Evolutionary conservation across 352 stramenopile species (phyloP).

Genomic region (Halophytophthora polymorphica): DNA sequence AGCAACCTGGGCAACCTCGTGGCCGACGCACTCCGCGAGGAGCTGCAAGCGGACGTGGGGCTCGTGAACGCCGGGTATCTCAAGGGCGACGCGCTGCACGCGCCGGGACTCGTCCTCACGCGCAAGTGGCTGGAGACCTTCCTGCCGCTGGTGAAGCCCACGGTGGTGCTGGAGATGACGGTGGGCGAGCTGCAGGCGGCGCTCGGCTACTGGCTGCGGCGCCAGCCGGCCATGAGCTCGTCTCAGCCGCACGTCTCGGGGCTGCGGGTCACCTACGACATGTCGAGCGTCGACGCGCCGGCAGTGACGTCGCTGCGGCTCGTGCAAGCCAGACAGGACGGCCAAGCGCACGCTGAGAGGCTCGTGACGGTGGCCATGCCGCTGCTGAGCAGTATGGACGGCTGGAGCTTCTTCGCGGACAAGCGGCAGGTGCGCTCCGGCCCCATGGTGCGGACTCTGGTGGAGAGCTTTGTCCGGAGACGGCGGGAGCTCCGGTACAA

Average conservation of each 20-base stretch:
- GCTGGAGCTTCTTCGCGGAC: slow-evolving; percentile 31
- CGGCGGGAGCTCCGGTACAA: slow-evolving; percentile 21
- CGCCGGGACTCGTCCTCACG: slow-evolving; percentile 48
- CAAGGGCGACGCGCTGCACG: slow-evolving; percentile 64
- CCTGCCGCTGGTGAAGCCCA: slow-evolving; percentile 57
- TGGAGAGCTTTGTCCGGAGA: slow-evolving; percentile 27
- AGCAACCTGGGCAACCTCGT: slow-evolving; percentile 78
- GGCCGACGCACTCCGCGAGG: slow-evolving; percentile 60
- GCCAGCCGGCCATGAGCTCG: slow-evolving; percentile 57
- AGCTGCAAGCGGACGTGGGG: slow-evolving; percentile 51
- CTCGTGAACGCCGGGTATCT: slow-evolving; percentile 83
- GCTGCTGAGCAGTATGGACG: slow-evolving; percentile 21
- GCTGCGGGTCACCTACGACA: slow-evolving; percentile 36
- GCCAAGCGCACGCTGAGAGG: slow-evolving; percentile 4
- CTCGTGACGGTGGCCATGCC: slow-evolving; percentile 31
- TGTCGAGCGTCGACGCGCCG: slow-evolving; percentile 6
- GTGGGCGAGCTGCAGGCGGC: slow-evolving; percentile 40
- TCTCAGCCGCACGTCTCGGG: slow-evolving; percentile 77
- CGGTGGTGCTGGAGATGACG: slow-evolving; percentile 53
- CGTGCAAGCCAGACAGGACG: background rate
- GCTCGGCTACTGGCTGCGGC: slow-evolving; percentile 62
- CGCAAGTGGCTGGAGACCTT: slow-evolving; percentile 61
- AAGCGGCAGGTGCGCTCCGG: slow-evolving; percentile 14
- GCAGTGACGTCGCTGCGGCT: slow-evolving; percentile 39
- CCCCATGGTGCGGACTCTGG: slow-evolving; percentile 29